These are phyloP conservation scores for Starmera pachycereana DNA, from an alignment of 805 yeast genomes.

Conservation along the genomic window DNA sequence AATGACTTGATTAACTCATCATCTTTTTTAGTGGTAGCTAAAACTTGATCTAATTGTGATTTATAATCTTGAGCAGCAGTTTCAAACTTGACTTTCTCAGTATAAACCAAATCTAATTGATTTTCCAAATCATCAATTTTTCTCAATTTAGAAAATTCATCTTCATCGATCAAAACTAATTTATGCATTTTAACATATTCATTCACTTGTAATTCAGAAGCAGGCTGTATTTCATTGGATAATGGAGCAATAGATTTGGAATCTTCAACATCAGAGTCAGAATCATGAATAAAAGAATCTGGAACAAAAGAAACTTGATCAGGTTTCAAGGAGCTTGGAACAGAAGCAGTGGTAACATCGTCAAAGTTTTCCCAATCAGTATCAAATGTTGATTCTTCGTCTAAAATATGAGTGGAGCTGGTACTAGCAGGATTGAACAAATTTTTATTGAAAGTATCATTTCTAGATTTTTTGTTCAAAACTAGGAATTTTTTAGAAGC, in stretches of 20 bases:
- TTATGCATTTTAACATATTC: slow-evolving; percentile 20
- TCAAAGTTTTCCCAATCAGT: slow-evolving; percentile 21
- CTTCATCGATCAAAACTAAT: slow-evolving; percentile 17
- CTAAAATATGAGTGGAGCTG: slow-evolving; percentile 14
- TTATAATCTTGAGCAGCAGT: neutral
- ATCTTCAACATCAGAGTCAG: slow-evolving; percentile 19
- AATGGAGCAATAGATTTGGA: slow-evolving; percentile 11
- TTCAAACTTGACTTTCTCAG: neutral
- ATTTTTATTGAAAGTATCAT: too few relatives aligned
- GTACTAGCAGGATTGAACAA: slow-evolving; percentile 8
- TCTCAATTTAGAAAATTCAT: slow-evolving; percentile 9
- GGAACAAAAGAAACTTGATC: slow-evolving; percentile 7
- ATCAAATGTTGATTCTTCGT: slow-evolving; percentile 10
- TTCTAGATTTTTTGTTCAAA: slow-evolving; percentile 3
- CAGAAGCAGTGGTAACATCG: slow-evolving; percentile 8
- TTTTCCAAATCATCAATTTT: neutral
- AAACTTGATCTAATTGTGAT: neutral
- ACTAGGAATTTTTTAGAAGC: slow-evolving; percentile 4
- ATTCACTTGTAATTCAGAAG: slow-evolving; percentile 18
- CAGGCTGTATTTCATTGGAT: slow-evolving; percentile 12
- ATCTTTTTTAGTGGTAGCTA: neutral
- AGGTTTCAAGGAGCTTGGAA: slow-evolving; percentile 6
- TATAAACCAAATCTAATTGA: neutral
- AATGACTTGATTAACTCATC: neutral
- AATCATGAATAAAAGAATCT: slow-evolving; percentile 11